A percentile compares a stretch with the other conserved stretches of the same genome.
These are phyloP conservation scores for Niebla homalea DNA, from an alignment of 495 filamentous ascomycete species.

Conservation along the genomic window DNA sequence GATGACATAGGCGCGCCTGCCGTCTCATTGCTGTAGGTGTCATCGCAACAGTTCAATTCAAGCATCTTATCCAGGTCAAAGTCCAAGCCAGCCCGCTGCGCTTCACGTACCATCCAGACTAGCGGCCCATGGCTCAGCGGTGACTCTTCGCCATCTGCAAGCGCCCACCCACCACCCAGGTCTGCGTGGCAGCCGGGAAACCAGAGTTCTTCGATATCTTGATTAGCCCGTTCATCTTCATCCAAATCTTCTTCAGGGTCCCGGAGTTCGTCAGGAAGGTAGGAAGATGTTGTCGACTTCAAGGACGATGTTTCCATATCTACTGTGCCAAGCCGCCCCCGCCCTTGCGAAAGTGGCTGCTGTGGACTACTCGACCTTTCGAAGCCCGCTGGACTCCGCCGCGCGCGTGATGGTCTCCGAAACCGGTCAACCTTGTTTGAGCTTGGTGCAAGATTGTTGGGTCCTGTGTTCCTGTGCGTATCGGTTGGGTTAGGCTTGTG, in stretches of 20 bases:
- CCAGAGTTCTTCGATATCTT: conserved; percentile 66
- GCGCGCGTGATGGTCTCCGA: conserved; percentile 8
- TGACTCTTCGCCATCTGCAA: conserved; percentile 38
- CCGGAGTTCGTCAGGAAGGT: conserved; percentile 22
- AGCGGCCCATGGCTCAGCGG: conserved; percentile 63
- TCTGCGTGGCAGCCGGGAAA: conserved; percentile 75
- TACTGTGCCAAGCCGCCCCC: not conserved
- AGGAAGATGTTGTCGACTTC: conserved; percentile 29
- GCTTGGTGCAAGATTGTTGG: not conserved
- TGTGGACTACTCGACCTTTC: not conserved
- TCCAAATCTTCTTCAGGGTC: conserved; percentile 29
- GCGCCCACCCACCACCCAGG: conserved; percentile 73
- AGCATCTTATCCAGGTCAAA: conserved; percentile 59
- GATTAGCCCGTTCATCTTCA: conserved; percentile 43
- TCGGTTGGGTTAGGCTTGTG: conserved; percentile 7
- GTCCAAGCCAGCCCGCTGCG: conserved; percentile 54
- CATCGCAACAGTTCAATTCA: conserved; percentile 48
- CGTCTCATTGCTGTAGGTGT: conserved; percentile 17
- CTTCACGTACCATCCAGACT: conserved; percentile 76
- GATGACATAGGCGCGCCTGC: not conserved
- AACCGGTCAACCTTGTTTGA: conserved; percentile 8
- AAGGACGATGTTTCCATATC: conserved; percentile 22
- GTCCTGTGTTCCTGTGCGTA: conserved; percentile 6
- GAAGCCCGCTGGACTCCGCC: not conserved
- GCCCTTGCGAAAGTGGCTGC: not conserved